phyloP scores from a whole-genome alignment of 2,329 filamentous ascomycete genomes.

The Talaromyces rugulosus region DNA sequence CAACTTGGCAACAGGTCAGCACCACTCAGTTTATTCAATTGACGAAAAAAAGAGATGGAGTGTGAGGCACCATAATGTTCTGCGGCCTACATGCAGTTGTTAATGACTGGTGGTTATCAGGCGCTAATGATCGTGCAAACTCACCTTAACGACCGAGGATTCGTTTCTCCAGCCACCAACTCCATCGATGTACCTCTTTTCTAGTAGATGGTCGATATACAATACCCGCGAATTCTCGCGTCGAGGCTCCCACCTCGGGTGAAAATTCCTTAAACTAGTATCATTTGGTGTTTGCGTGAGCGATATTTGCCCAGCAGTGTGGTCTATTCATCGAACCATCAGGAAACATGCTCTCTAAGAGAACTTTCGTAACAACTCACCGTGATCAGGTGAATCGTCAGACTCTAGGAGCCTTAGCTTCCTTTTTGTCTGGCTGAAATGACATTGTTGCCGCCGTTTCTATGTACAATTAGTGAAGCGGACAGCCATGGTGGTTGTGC shows the following conservation, averaged over 20 bases:
- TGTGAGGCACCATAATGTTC: constrained; percentile 13
- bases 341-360: not conserved
- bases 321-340: not conserved
- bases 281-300: not conserved
- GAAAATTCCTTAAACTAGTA: not conserved
- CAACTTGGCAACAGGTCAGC: constrained; percentile 27
- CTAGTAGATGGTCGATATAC: constrained; percentile 19
- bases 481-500: not conserved
- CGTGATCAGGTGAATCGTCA: not conserved
- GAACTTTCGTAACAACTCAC: not conserved
- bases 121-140: not conserved
- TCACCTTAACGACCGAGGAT: constrained; percentile 18
- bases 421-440: constrained; percentile 21
- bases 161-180: constrained; percentile 14
- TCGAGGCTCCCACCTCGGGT: not conserved
- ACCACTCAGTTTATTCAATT: constrained; percentile 19
- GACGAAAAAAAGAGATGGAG: not conserved
- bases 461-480: constrained; percentile 1
- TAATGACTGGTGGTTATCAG: not conserved
- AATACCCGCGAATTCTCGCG: constrained; percentile 6
- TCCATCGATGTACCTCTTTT: constrained; percentile 13
- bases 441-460: constrained; percentile 20
- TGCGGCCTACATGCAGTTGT: not conserved
- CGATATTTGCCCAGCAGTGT: not conserved
- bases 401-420: constrained; percentile 12